Base-by-base conservation (phyloP, 805 yeast species). In the Candida railenensis region DNA sequence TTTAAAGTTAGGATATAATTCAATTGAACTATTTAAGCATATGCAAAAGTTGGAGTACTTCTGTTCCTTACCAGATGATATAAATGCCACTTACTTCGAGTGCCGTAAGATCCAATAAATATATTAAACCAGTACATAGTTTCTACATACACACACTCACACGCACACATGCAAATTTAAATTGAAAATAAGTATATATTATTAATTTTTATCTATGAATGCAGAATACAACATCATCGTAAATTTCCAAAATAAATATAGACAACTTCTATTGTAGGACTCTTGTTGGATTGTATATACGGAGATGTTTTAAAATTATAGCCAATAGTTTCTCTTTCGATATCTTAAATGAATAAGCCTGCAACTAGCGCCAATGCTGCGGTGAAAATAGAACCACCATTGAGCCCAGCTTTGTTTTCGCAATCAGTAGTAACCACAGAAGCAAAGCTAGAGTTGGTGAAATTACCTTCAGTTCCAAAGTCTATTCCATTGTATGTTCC, bases 21-120 rank as follows among this genome's bases (percentile, higher is more conserved):
- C 73, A 20, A 61, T 76, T 22, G 64, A 70, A 34, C 58, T 77
- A 45, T 77, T 77, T 63, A 74, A 67, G 48, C 69, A 67, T 20
- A 76, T 77, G 81, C 81, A 77, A 48, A 65, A 63, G 19, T 61
- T 71, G 56, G 77, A 74, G 37, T 77, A 73, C 56, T 76, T 75
- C 52, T 77, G 81, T 52, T 73, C 79, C 1, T 65, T 76, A 34
- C 78, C 81, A 3, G 70, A 73, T 37, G 76, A 76, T 34, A 63
- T 76, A 21, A 68, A 67, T 46, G 77, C 78, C 32, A 76, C 80
- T 1, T 76, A 77, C 50, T 76, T 77, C 53, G 81, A 77, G 53
- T 77, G 81, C 61, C 62, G 80, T 50, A 73, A 72, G 50, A 74
- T 66, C 22, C 20, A 38, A 3, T 38, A 33, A 41, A 40, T 21